Evolutionary conservation across 306 rosid species (phyloP), one percentile per base, ranked within the genome.

Genomic region (Prunus campanulata): DNA sequence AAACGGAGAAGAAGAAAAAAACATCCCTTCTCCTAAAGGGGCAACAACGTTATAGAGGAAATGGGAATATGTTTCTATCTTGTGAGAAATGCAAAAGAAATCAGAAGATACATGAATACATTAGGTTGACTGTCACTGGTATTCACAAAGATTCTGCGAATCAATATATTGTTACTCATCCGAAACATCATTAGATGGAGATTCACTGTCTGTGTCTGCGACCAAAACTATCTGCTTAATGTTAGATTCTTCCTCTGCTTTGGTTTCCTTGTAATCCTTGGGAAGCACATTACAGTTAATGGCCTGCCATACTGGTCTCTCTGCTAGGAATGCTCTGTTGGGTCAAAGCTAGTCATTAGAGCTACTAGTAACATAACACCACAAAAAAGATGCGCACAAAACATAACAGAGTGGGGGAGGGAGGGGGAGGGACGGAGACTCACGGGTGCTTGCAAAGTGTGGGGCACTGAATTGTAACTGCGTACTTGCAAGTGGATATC

Each of bases 401-500:
- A 63, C 30, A 8, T 54, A 19, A 46, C 7, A 6, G 50, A 16
- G 12, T 1, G n/a, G 22, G 16, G 7, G 64, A 10, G 66, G 65
- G 69, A 66, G 65, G 66, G 66, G 71, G 77, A 72, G 81, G 57
- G 68, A 47, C 68, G 25, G 84, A 69, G 77, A 80, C 90, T 87
- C 77, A 92, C 99, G 86, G 96, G 80, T 95, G 99, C 86, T 88
- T 90, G 96, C 99, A 95, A 29, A 95, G 89, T 7, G 84, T 80
- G 10, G 99, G 97, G 85, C 96, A 90, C 55, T 88, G 97, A 70
- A 95, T 79, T 29, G 97, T 95, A 65, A 95, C 91, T 20, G 97
- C 97, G 82, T 95, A 95, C 83, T 95, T 92, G 96, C 99, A 95
- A 42, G 99, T 95, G 75, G 99, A 88, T 80, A 95, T 83, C 84